Conservation (phyloP, 1,139 yeast genomes). For the Kodamaea fungicola region DNA sequence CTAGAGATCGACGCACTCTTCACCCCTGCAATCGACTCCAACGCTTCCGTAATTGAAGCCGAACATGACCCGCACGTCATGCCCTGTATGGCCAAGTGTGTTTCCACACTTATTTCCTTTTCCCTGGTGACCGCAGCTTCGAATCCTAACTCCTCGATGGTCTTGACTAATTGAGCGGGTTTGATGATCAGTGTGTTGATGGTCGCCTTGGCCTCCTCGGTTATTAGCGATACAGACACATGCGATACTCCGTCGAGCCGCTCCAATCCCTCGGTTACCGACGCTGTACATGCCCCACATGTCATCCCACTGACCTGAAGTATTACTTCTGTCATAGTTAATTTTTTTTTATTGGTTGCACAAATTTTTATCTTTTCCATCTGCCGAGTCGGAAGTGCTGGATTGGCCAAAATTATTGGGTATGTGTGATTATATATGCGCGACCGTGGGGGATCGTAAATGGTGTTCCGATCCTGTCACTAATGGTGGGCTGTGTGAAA, state of each 20-base stretch:
- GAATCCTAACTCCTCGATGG: conserved; percentile 40
- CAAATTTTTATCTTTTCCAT: conserved; percentile 11
- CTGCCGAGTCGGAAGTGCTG: conserved; percentile 10
- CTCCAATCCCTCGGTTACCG: conserved; percentile 30
- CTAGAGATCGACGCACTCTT: conserved; percentile 58
- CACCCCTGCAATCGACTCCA: conserved; percentile 49
- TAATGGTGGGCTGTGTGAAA: no score
- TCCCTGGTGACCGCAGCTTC: conserved; percentile 19
- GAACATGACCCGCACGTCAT: conserved; percentile 92
- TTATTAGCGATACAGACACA: conserved; percentile 37
- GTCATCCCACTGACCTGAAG: conserved; percentile 28
- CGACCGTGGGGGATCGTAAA: no score
- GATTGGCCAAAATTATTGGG: not conserved
- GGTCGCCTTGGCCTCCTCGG: conserved; percentile 30
- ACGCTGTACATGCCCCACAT: conserved; percentile 42
- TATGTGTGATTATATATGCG: no score
- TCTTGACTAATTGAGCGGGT: conserved; percentile 15
- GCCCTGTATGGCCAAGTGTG: conserved; percentile 42
- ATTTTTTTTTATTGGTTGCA: conserved; percentile 5
- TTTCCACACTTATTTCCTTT: conserved; percentile 1
- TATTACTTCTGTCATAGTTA: conserved; percentile 5
- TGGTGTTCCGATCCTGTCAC: no score
- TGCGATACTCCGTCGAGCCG: conserved; percentile 21
- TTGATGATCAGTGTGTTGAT: conserved; percentile 16
- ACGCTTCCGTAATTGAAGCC: conserved; percentile 55